These are phyloP conservation scores for Amoebophrya sp. DNA, from an alignment of 169 alveolate genomes.

Conservation along the genomic window DNA sequence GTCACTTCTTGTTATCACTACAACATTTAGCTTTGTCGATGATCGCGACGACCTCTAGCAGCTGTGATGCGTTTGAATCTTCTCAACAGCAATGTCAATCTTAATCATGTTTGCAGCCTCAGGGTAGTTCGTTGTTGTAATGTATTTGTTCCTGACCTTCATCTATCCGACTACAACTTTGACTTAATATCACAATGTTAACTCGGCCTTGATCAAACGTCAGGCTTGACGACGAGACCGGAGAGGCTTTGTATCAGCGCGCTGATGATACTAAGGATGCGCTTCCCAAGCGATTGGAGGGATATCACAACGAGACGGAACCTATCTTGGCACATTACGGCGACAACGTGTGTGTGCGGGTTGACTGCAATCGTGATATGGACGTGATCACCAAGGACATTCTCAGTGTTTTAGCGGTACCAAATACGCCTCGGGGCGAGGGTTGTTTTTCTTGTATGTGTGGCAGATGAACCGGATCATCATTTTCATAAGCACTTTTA, in stretches of 20 bases:
- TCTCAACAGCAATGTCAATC: not conserved
- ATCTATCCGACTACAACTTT: too few species aligned
- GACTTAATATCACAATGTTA: too few species aligned
- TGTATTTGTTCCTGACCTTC: too few species aligned
- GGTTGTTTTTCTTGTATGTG: too few species aligned
- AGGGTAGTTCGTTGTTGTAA: too few species aligned
- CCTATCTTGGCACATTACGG: constrained; percentile 46
- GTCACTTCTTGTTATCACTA: too few species aligned
- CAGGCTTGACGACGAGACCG: constrained; percentile 43
- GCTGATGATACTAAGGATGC: constrained; percentile 51
- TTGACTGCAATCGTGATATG: not conserved
- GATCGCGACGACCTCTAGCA: not conserved
- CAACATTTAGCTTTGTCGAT: too few species aligned
- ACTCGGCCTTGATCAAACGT: too few species aligned
- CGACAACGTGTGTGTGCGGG: not conserved
- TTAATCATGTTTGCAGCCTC: too few species aligned
- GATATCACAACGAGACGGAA: constrained; percentile 45
- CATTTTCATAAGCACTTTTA: too few species aligned
- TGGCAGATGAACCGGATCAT: too few species aligned
- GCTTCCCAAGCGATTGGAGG: constrained; percentile 45
- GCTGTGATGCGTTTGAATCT: not conserved
- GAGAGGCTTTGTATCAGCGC: constrained; percentile 47
- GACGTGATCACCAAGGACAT: not conserved
- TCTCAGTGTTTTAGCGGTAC: not conserved
- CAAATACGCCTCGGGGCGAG: too few species aligned